These are phyloP conservation scores for Phytophthora capsici DNA, from an alignment of 352 stramenopile genomes.

Conservation along the genomic window DNA sequence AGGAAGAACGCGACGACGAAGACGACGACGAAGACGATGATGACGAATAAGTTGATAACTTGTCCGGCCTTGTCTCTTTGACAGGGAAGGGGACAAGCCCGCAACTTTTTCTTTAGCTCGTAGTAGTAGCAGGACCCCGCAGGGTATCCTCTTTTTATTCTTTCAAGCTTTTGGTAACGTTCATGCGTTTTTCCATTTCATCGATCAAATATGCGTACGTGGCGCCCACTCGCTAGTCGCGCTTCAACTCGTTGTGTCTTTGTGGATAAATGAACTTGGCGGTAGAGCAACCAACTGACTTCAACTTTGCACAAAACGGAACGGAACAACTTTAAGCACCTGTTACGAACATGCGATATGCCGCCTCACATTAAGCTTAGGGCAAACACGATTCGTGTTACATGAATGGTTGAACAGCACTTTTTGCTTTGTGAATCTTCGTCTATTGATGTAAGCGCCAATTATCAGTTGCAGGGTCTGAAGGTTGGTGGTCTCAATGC, in stretches of 20 bases:
- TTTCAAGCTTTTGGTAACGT: conserved; percentile 37
- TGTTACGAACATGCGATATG: too few species aligned
- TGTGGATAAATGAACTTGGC: neutral
- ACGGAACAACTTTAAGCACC: conserved; percentile 14
- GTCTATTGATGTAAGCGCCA: conserved; percentile 26
- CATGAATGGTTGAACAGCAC: neutral
- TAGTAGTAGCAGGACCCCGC: conserved; percentile 32
- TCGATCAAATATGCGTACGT: neutral
- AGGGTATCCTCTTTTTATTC: conserved; percentile 42
- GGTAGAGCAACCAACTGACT: conserved; percentile 3
- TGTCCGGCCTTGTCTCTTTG: neutral
- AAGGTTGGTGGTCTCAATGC: conserved; percentile 41
- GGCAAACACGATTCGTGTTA: too few species aligned
- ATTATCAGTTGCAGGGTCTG: neutral
- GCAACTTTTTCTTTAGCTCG: conserved; percentile 38
- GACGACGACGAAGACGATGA: conserved; percentile 61
- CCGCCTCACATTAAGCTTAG: too few species aligned
- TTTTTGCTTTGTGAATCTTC: neutral
- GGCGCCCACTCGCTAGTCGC: conserved; percentile 6
- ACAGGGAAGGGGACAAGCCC: conserved; percentile 13
- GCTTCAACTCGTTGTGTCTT: conserved; percentile 2
- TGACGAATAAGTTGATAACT: conserved; percentile 55
- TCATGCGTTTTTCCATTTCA: conserved; percentile 8
- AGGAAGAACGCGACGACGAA: conserved; percentile 74
- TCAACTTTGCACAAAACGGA: conserved; percentile 27